Evolutionary conservation across 257 asterid species (phyloP).

Genomic region (Eucommia ulmoides): DNA sequence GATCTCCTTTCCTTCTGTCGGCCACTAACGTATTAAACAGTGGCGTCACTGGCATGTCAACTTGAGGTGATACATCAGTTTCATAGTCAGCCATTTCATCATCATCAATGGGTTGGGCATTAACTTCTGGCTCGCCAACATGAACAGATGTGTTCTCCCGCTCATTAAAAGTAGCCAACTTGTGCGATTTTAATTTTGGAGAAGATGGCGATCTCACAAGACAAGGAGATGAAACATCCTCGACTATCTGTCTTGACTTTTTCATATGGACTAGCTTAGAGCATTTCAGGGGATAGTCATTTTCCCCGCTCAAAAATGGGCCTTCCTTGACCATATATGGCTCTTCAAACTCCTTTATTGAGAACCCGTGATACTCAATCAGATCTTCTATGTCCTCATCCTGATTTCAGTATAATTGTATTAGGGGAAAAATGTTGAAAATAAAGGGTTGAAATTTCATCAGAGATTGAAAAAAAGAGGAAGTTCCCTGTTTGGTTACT

Average conservation of each 20-base stretch:
- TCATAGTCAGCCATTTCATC: conserved; percentile 41
- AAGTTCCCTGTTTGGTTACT: no score
- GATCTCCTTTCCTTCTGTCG: conserved; percentile 17
- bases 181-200: conserved; percentile 17
- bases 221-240: conserved; percentile 51
- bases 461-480: conserved; percentile 7
- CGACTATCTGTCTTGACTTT: conserved; percentile 47
- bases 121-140: conserved; percentile 22
- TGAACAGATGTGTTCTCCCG: conserved; percentile 17
- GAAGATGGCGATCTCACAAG: conserved; percentile 20
- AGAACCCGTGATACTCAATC: conserved; percentile 71
- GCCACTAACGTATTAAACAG: conserved; percentile 9
- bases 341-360: conserved; percentile 78
- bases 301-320: conserved; percentile 53
- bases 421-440: conserved; percentile 2
- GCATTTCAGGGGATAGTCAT: conserved; percentile 74
- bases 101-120: conserved; percentile 34
- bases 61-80: conserved; percentile 38
- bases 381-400: conserved; percentile 76
- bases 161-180: conserved; percentile 20
- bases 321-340: conserved; percentile 96
- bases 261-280: conserved; percentile 71
- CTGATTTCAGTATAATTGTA: conserved; percentile 39
- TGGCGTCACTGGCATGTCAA: conserved; percentile 16
- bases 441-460: conserved; percentile 6